Base-by-base conservation (phyloP, 2,329 filamentous ascomycete genomes). In the Alternaria ethzedia region DNA sequence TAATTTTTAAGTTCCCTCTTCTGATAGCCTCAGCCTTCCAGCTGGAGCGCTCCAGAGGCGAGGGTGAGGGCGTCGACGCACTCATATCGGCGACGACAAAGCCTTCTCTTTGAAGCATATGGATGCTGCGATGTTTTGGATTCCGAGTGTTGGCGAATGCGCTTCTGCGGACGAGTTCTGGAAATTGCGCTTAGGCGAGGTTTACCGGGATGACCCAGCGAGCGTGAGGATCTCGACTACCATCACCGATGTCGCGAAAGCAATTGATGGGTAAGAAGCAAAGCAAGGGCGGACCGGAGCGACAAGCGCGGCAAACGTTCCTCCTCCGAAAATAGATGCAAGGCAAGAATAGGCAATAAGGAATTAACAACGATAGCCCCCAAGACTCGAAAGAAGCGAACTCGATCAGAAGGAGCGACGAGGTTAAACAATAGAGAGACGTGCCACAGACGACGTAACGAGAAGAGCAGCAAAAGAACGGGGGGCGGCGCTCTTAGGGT, bases 21-120 rank as follows among this genome's bases (percentile, higher is more conserved):
- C 79, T 73, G 46, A 81, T 81, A 3, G 79, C 79, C 57, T 79
- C 79, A 1, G 76, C 76, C 68, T 80, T 81, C 78, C 77, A 80
- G 66, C 75, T 79, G 8, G 78, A 76, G 23, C 78, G 75, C 59
- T 75, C 73, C 62, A 78, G 57, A 50, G 54, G 65, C 45, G 55
- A 68, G 49, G 72, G 71, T 60, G 69, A 57, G 44, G 55, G 63
- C 23, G 56, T 68, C 54, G 73, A 69, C 60, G 69, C 71, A 63
- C 70, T 76, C 75, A 78, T 78, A 50, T 73, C 72, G 58, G 72
- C 68, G 59, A 67, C 69, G 58, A 75, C 67, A 47, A 74, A 73
- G 36, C 74, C 71, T 60, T 78, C 75, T 60, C 73, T 69, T 30
- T 70, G 72, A 59, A 77, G 71, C 78, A 80, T 80, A 70, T 55